Evolutionary conservation across 805 yeast genomes (phyloP), one percentile per base, ranked within the genome.

Genomic region (Henningerozyma blattae): DNA sequence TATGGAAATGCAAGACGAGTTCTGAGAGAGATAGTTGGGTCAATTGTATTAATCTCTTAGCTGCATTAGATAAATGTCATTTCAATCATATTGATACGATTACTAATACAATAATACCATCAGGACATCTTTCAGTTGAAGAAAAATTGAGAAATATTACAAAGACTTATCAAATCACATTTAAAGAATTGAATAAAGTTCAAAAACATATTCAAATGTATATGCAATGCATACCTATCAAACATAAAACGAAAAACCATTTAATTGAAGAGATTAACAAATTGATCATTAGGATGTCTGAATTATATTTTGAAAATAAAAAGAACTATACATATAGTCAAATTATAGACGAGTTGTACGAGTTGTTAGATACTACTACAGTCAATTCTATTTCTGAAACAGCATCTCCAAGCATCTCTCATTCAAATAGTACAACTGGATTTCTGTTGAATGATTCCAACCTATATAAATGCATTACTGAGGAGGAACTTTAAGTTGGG

Each of bases 11-110:
- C 12, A 54, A 48, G 4, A 56, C 58, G 15, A 49, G 51, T n/a
- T 53, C 54, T 18, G 82, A 75, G 27, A 57, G 68, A 53, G 47
- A 54, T n/a, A 67, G 68, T 17, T 79, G 87, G 87, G 64, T 77
- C 27, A 60, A 59, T 22, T 52, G 69, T 6, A 69, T 53, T n/a
- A 52, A 56, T 28, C 32, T 50, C 15, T 34, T 45, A 29, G 51
- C 54, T 38, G 39, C 58, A 24, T 28, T 32, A 34, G 45, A 45
- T 42, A 35, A 49, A 19, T 50, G 45, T 37, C 45, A 20, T 37
- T 40, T 39, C 31, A 48, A n/a, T n/a, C n/a, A 39, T 34, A 39
- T 47, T 3, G 40, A 39, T 15, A 36, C 46, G 15, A 42, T 62
- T 8, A 48, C 54, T 28, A 47, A 47, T 38, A 67, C 53, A 27